Evolutionary conservation across 1,284 basidiomycete species (phyloP), one percentile per base, ranked within the genome.

Genomic region (Calocybe gambosa): DNA sequence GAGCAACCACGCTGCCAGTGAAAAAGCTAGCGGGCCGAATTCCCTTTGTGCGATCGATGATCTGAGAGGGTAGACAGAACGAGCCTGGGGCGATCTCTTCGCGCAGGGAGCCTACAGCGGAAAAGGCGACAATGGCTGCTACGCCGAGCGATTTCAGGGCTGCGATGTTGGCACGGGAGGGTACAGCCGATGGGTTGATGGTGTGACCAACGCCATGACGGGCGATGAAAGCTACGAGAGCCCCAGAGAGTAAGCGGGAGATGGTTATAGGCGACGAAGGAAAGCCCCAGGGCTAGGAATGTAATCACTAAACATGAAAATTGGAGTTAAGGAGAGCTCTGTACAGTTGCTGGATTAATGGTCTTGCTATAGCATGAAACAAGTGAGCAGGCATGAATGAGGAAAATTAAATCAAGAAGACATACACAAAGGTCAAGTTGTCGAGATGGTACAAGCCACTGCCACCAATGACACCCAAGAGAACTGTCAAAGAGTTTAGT

Each of bases 11-110:
- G 45, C 71, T 77, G 47, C 78, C 82, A 52, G 92, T 82, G 63
- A 99, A 99, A 73, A 91, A 99, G 23, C 82, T 89, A 8, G 84
- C 76, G 0, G 87, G 82, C 25, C 94, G 78, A 38, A 96, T 71
- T 10, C 92, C 91, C 68, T 97, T 98, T 16, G 95, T 98, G 42
- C 95, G 80, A 67, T 99, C 94, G 63, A 99, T 97, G 69, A 98
- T 91, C 66, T 98, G 94, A 44, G 78, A 75, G 0, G 95, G 94
- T 39, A 99, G 80, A 43, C 84, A 75, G 63, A 98, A 93, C 57
- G 94, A 84, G 35, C 93, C 90, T 0, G 91, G 91, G n/a, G 79
- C 66, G 61, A 98, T 92, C 58, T 97, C 93, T 66, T 99, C 95
- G 38, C 92, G 77, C 35, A 99, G 77, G n/a, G 89, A 93, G 29